Conservation (phyloP, 768 basidiomycete species). For the Piloderma croceum region DNA sequence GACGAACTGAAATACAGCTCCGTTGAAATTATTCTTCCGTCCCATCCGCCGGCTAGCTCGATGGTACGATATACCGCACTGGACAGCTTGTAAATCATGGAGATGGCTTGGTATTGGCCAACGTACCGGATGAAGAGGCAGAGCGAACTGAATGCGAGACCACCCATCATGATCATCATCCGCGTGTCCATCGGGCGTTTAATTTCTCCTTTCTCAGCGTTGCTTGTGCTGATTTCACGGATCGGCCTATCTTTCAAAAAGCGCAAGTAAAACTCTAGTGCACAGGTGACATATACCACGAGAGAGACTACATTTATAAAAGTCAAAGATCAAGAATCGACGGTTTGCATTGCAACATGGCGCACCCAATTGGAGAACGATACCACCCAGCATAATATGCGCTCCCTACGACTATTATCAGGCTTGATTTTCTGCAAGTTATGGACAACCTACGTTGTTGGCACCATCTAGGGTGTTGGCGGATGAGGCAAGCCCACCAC, state of each 20-base stretch:
- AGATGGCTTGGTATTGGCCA: neutral
- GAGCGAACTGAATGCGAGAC: slow-evolving; percentile 4
- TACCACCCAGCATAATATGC: slow-evolving; percentile 58
- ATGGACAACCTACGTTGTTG: slow-evolving; percentile 4
- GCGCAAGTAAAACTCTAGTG: slow-evolving; percentile 42
- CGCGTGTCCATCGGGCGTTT: neutral
- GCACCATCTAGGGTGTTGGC: slow-evolving; percentile 22
- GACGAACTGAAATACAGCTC: slow-evolving; percentile 42
- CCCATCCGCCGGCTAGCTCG: slow-evolving; percentile 49
- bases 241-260: slow-evolving; percentile 33
- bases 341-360: slow-evolving; percentile 2
- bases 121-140: slow-evolving; percentile 18
- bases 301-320: slow-evolving; percentile 32
- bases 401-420: slow-evolving; percentile 25
- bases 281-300: slow-evolving; percentile 34
- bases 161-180: neutral
- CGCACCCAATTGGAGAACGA: slow-evolving; percentile 51
- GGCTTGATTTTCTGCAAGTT: neutral
- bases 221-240: slow-evolving; percentile 5
- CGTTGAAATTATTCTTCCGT: slow-evolving; percentile 42
- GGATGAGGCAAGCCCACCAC: slow-evolving; percentile 50
- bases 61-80: slow-evolving; percentile 49
- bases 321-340: neutral
- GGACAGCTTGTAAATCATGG: neutral
- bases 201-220: neutral